Evolutionary conservation across 768 basidiomycete species (phyloP).

Genomic region (Galerina sulciceps): DNA sequence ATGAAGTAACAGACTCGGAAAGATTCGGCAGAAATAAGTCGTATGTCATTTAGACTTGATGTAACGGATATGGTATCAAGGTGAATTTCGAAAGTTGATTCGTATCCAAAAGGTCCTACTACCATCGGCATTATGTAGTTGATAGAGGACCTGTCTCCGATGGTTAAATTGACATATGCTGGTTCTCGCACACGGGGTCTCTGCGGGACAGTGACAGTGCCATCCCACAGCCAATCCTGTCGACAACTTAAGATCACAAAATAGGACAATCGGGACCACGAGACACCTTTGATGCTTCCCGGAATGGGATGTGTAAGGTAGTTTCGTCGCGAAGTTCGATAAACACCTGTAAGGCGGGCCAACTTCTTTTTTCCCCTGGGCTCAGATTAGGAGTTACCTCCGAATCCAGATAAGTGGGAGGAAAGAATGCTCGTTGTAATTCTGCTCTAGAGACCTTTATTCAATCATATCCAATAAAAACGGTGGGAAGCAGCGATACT

Average conservation of each 20-base stretch:
- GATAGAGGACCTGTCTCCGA: constrained; percentile 84
- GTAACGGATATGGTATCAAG: constrained; percentile 77
- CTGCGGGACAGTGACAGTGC: constrained; percentile 46
- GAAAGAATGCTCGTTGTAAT: constrained; percentile 84
- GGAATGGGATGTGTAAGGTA: constrained; percentile 83
- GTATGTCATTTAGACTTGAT: constrained; percentile 89
- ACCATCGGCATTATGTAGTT: constrained; percentile 87
- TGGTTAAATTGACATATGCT: constrained; percentile 72
- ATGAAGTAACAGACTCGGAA: constrained; percentile 58
- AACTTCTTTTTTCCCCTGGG: constrained; percentile 81
- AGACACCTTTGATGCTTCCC: constrained; percentile 84
- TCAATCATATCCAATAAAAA: constrained; percentile 1
- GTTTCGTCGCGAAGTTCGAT: constrained; percentile 81
- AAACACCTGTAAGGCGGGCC: constrained; percentile 82
- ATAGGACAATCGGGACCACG: background rate
- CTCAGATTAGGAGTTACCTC: constrained; percentile 60
- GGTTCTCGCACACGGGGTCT: constrained; percentile 63
- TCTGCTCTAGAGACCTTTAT: constrained; percentile 51
- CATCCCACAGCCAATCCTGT: constrained; percentile 95
- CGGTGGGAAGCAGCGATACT: constrained; percentile 2
- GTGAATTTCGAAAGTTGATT: constrained; percentile 79
- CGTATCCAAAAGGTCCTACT: constrained; percentile 73
- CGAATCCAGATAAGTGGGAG: constrained; percentile 71
- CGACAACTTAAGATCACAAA: background rate
- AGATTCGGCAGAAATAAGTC: constrained; percentile 74